A percentile compares a stretch with the other conserved stretches of the same genome.
These are phyloP conservation scores for Phialocephala sp. DNA, from an alignment of 2,329 filamentous ascomycete genomes.

Conservation along the genomic window DNA sequence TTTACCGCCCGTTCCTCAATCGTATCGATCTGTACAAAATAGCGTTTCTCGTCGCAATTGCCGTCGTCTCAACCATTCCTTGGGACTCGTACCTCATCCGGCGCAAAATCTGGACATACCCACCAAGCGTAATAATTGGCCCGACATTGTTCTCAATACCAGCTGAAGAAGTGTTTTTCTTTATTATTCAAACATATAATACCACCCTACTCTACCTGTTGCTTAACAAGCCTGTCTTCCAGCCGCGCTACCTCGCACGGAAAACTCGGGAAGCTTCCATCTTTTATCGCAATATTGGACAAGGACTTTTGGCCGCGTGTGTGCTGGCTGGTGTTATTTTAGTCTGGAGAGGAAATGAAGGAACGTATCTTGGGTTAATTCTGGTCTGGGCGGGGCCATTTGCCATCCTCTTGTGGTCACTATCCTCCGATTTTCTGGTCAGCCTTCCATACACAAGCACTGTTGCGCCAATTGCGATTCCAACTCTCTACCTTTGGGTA, in stretches of 20 bases:
- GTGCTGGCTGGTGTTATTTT: conserved; percentile 53
- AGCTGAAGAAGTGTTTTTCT: conserved; percentile 77
- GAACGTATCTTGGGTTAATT: conserved; percentile 74
- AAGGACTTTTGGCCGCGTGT: conserved; percentile 51
- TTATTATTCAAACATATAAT: conserved; percentile 77
- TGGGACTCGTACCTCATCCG: conserved; percentile 80
- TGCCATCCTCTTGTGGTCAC: conserved; percentile 65
- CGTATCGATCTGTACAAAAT: conserved; percentile 68
- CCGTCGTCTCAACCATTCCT: conserved; percentile 71
- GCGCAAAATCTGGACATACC: conserved; percentile 73
- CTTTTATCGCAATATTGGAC: conserved; percentile 51
- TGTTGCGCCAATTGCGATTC: conserved; percentile 62
- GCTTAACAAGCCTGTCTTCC: conserved; percentile 66
- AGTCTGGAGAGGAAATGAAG: conserved; percentile 52
- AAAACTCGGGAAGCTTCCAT: conserved; percentile 31
- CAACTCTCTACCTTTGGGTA: conserved; percentile 74
- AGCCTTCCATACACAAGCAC: conserved; percentile 63
- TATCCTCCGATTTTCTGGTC: conserved; percentile 68
- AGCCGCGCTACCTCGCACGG: conserved; percentile 56
- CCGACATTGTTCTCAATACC: conserved; percentile 69
- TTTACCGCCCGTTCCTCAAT: conserved; percentile 67
- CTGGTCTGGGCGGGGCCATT: conserved; percentile 72
- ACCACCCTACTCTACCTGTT: conserved; percentile 72
- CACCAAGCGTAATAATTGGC: conserved; percentile 66
- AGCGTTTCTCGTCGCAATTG: conserved; percentile 63